Base-by-base conservation (phyloP, 1,139 yeast species). In the Blastobotrys buckinghamii region DNA sequence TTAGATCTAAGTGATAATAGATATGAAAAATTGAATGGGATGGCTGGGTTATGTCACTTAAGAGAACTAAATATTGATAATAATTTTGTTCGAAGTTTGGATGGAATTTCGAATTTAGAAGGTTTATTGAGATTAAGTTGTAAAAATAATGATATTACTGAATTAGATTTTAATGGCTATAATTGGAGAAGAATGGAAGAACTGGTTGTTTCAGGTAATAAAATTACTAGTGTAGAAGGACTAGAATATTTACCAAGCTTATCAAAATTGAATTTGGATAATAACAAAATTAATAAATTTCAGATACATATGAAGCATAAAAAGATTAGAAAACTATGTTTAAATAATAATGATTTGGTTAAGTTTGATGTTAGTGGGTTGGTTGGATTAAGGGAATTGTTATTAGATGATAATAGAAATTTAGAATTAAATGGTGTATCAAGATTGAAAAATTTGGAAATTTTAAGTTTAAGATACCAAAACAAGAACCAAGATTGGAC, bases 1-100 rank as follows among this genome's bases (percentile, higher is more conserved):
- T 53, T 72, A 19, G 58, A 66, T 46, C 50, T 70, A 8, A 53
- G 62, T 4, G 48, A 57, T 20, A 72, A 72, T 45, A 51, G 56
- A 15, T 54, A 70, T 15, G 63, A 65, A n/a, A 60, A 60, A 30
- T 51, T 65, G 42, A 58, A 61, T 35, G 66, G 71, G 2, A 42
- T 70, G 36, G 55, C 66, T 13, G 53, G 53, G 19, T 51, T 67
- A 48, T 49, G 54, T 19, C 66, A 65, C 44, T 54, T 68, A 41
- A 54, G 67, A 2, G 64, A 62, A 26, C 55, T 67, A 35, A 57
- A 60, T 32, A 60, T 61, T 6, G 60, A 61, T 49, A 48, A 58
- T 45, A 66, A 65, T 42, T 52, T 53, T 17, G 50, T 64, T 15
- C 48, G 47, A n/a, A 56, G 60, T 10, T 51, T 66, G 27, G 58